Evolutionary conservation across 192 early-diverging fungal species (phyloP).

Genomic region (Linnemannia elongata): DNA sequence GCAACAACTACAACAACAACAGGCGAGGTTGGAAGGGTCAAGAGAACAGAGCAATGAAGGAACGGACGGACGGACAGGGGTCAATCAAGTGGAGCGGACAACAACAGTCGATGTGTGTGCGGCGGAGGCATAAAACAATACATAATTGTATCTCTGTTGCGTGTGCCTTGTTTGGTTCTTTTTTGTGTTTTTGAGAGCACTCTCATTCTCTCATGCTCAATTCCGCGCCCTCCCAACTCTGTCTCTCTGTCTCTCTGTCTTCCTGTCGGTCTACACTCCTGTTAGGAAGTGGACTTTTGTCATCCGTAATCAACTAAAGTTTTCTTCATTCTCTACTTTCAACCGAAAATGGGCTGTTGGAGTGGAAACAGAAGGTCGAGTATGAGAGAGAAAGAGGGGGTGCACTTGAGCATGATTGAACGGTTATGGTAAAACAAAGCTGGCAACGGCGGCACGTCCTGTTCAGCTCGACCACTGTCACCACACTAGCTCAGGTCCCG

Average conservation of each 20-base stretch:
- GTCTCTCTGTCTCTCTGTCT: not conserved
- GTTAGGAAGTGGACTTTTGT: not conserved
- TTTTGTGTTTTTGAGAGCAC: conserved; percentile 1
- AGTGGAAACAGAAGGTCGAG: not conserved
- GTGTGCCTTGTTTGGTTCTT: no score
- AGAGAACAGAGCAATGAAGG: not conserved
- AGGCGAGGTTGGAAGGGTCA: not conserved
- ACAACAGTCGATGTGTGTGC: not conserved
- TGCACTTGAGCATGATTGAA: no score
- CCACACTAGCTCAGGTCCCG: no score
- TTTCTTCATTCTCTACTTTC: not conserved
- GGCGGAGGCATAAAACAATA: not conserved
- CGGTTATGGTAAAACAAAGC: no score
- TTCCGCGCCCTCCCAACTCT: not conserved
- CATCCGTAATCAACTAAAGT: conserved; percentile 1
- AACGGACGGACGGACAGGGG: not conserved
- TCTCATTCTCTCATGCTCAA: not conserved
- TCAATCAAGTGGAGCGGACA: no score
- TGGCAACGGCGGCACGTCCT: no score
- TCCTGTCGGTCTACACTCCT: not conserved
- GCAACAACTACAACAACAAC: no score
- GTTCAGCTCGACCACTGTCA: no score
- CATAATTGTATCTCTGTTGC: no score
- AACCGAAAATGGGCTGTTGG: not conserved
- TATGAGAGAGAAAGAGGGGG: not conserved